Evolutionary conservation across 2,329 filamentous ascomycete genomes (phyloP).

Genomic region (Fusarium oxysporum): DNA sequence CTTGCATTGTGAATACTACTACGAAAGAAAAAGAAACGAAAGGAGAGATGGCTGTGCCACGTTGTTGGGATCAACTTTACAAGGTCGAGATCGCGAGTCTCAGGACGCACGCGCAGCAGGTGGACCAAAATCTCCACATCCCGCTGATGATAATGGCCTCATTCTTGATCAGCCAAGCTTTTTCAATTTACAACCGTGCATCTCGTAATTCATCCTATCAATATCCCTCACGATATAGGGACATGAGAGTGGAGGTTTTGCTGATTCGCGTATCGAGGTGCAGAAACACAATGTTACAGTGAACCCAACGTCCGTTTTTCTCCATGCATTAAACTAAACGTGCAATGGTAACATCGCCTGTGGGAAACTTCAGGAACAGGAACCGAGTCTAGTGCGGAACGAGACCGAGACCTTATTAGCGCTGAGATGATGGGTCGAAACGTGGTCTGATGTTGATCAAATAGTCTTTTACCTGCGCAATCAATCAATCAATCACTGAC

Average conservation of each 20-base stretch:
- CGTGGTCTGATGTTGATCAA: slow-evolving; percentile 18
- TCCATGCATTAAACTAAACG: slow-evolving; percentile 16
- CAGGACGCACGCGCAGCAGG: slow-evolving; percentile 6
- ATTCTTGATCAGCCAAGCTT: slow-evolving; percentile 38
- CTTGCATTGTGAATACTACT: neutral
- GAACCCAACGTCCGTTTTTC: slow-evolving; percentile 4
- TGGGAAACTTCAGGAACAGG: slow-evolving; percentile 5
- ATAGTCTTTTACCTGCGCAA: neutral
- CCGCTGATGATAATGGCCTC: slow-evolving; percentile 29
- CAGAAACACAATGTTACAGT: neutral
- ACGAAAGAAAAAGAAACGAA: slow-evolving; percentile 6
- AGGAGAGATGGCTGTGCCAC: neutral
- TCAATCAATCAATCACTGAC: neutral
- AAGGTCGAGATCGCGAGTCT: slow-evolving; percentile 23
- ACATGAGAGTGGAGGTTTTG: neutral
- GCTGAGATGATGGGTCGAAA: slow-evolving; percentile 12
- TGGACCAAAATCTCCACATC: slow-evolving; percentile 28
- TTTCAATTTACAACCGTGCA: neutral
- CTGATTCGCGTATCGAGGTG: slow-evolving; percentile 25
- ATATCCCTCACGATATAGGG: neutral
- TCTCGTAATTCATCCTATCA: neutral
- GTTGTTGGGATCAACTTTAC: slow-evolving; percentile 11
- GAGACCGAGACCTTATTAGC: slow-evolving; percentile 26
- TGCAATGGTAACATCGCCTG: slow-evolving; percentile 18
- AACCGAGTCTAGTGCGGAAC: slow-evolving; percentile 6